Evolutionary conservation across 2,329 filamentous ascomycete genomes (phyloP), one percentile per base, ranked within the genome.

Genomic region (Scorias spongiosa): DNA sequence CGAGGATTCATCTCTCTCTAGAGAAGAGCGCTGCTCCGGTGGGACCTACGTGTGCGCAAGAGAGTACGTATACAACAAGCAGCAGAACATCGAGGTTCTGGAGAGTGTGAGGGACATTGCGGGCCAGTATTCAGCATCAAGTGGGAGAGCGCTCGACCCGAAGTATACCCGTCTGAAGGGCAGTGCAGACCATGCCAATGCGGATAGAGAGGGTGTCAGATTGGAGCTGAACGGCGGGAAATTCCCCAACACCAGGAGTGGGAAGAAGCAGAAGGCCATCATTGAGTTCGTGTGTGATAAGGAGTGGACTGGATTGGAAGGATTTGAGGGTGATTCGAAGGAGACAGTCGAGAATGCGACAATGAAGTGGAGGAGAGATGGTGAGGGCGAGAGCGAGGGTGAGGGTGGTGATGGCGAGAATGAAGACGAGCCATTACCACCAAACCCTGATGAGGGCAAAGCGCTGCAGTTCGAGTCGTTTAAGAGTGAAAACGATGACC

Each of bases 271-370:
- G 61, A 79, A 77, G 56, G 84, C 87, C 2, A 73, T 93, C 9
- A 75, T 96, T 43, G 84, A 93, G 55, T 87, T 96, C 53, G 60
- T 88, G 15, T 98, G 91, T 64, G 81, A 93, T 57, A 68, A 65
- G 28, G 71, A 81, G 2, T 72, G 75, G 51, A 79, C 78, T 8
- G 88, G 88, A 1, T 72, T 81, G 6, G 88, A 94, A 46, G 65
- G 70, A 49, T 76, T 75, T 51, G 77, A 83, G 59, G 67, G 72
- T 39, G 76, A 80, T 46, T 66, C 74, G 51, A 75, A 77, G 50
- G 65, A 70, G 17, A 50, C 54, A 15, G 52, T 60, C 41, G 50
- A 28, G 60, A 36, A 36, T 15, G 32, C 12, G 11, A 36, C 32
- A 9, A 72, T 49, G 73, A 75, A 55, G 67, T 68, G 5, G 48